phyloP scores from a whole-genome alignment of 176 grass and related monocot genomes.

The Cenchrus purpureus region DNA sequence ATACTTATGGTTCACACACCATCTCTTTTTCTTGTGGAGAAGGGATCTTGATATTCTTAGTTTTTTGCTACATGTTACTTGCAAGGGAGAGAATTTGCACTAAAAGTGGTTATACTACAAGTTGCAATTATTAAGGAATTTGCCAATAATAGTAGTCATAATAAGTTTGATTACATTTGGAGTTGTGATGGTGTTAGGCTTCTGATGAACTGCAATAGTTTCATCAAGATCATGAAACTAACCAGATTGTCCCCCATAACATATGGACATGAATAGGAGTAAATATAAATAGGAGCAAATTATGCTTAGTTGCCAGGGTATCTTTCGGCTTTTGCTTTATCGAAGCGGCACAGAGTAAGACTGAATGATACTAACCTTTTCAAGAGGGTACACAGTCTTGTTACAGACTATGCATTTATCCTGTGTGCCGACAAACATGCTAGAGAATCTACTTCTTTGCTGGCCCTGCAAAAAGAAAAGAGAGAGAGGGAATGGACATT shows the following conservation, averaged over 20 bases:
- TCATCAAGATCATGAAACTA: conserved; percentile 13
- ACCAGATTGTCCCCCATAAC: not conserved
- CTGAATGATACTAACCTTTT: conserved; percentile 67
- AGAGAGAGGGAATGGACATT: conserved; percentile 9
- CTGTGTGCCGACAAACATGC: conserved; percentile 87
- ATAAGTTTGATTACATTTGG: not conserved
- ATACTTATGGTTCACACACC: not conserved
- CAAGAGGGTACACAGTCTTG: conserved; percentile 92
- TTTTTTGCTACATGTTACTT: conserved; percentile 7
- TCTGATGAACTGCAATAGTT: conserved; percentile 22
- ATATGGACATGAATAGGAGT: conserved; percentile 3
- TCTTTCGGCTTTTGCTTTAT: not conserved
- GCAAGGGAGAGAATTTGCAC: not conserved
- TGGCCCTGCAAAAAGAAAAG: conserved; percentile 55
- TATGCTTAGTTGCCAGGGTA: not conserved
- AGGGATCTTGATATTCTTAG: not conserved
- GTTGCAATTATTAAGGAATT: conserved; percentile 18
- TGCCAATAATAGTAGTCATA: conserved; percentile 9
- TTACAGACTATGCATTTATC: conserved; percentile 92
- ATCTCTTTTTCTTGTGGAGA: not conserved
- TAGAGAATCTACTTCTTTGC: conserved; percentile 74
- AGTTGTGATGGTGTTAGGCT: not conserved
- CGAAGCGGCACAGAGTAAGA: conserved; percentile 23
- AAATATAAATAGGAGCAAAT: conserved; percentile 11
- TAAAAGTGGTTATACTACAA: not conserved